A percentile compares a stretch with the other conserved stretches of the same genome.
These are phyloP conservation scores for Angophora floribunda DNA, from an alignment of 345 rosid species.

Conservation along the genomic window DNA sequence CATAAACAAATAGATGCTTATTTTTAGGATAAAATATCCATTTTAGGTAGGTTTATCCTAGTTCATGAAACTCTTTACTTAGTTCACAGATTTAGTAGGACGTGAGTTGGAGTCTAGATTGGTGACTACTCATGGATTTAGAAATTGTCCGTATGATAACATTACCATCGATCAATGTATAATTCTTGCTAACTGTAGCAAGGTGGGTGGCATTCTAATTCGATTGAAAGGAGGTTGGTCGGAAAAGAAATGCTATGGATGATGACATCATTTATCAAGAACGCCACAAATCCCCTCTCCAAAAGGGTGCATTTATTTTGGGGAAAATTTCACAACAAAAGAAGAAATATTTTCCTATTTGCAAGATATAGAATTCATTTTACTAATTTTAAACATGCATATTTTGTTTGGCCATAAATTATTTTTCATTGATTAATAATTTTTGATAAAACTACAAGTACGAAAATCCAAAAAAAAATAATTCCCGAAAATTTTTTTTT, in stretches of 20 bases:
- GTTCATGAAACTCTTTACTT: background rate
- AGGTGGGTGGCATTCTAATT: background rate
- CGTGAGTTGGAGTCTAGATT: background rate
- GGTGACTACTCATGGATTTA: background rate
- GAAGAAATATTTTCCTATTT: background rate
- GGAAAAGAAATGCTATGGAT: background rate
- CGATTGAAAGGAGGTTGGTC: background rate
- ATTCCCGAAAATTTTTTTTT: background rate
- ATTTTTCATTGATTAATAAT: background rate
- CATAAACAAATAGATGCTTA: background rate
- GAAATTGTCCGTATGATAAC: background rate
- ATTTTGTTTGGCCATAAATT: too few species aligned
- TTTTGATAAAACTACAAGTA: fast-evolving
- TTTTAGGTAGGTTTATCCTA: background rate
- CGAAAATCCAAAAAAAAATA: background rate
- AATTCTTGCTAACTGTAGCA: background rate
- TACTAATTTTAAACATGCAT: background rate
- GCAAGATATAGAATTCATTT: fast-evolving
- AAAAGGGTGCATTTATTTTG: background rate
- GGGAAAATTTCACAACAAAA: too few species aligned
- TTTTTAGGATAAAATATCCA: background rate
- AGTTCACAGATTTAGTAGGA: background rate
- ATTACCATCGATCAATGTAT: background rate
- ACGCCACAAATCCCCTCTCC: background rate
- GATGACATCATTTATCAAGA: background rate